Conservation (phyloP, 495 filamentous ascomycete species). For the Parachaetomium inaequale region DNA sequence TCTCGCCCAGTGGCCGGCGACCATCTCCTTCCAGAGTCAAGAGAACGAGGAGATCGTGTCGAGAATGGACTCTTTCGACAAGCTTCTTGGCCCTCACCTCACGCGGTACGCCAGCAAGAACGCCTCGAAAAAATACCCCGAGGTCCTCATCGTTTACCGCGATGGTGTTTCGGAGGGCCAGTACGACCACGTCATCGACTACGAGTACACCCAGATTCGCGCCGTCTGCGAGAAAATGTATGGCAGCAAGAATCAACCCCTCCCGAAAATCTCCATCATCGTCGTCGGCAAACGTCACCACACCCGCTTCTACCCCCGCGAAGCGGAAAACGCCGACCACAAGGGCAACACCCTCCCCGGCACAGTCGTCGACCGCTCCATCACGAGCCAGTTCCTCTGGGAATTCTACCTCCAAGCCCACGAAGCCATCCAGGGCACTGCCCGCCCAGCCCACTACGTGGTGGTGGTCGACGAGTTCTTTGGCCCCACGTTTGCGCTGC, state of each 20-base stretch:
- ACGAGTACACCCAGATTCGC: conserved; percentile 35
- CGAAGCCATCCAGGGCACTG: conserved; percentile 74
- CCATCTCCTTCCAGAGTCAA: not conserved
- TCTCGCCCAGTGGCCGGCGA: not conserved
- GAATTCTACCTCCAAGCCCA: conserved; percentile 84
- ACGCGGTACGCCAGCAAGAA: not conserved
- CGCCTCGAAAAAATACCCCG: conserved; percentile 38
- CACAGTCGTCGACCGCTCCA: conserved; percentile 76
- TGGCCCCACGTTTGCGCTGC: conserved; percentile 9
- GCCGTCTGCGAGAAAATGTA: conserved; percentile 55
- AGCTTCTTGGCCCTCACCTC: not conserved
- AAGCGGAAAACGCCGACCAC: conserved; percentile 27
- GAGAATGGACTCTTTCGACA: not conserved
- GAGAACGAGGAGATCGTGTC: not conserved
- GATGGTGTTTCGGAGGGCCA: conserved; percentile 86
- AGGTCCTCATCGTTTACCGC: conserved; percentile 74
- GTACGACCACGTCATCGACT: conserved; percentile 54
- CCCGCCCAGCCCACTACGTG: conserved; percentile 68
- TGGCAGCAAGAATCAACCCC: conserved; percentile 37
- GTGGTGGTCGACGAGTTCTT: conserved; percentile 70
- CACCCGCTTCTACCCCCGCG: conserved; percentile 66
- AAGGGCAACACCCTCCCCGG: conserved; percentile 58
- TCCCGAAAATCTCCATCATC: conserved; percentile 47
- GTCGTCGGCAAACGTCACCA: conserved; percentile 79
- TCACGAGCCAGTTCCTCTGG: conserved; percentile 63